Base-by-base conservation (phyloP, 2,329 filamentous ascomycete species). In the Dryadomyces quercivorus region DNA sequence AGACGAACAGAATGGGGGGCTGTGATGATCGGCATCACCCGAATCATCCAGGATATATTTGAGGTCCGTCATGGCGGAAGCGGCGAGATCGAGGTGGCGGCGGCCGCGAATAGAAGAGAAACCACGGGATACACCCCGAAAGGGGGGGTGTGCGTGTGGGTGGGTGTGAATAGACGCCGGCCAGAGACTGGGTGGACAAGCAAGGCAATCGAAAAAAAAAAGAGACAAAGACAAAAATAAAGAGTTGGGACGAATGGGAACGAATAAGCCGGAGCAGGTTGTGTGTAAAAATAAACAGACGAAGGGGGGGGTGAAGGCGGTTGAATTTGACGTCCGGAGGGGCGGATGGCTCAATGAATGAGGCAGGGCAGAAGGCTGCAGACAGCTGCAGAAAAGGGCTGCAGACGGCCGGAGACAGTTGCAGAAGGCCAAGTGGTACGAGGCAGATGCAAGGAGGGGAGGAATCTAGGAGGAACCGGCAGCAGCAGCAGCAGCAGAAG, bases 1-100 rank as follows among this genome's bases (percentile, higher is more conserved):
- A 44, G 42, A 44, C 42, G 42, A 44, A 44, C 50, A 51, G 50
- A 43, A 40, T 10, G 21, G 50, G 18, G 50, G 20, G 20, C 38
- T 40, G 18, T 51, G 21, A 51, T 44, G 36, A 13, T 51, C 50
- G 50, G 22, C 22, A 48, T 48, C 22, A 20, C 5, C 46, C 12
- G 22, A 15, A 51, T 51, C 50, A 9, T 43, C 50, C 50, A 51
- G n/a, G 38, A 51, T 51, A 34, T 51, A 51, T 34, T 51, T 51
- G 20, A 51, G 38, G 50, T 51, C 50, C 13, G 50, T 18, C 50
- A 51, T 51, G 50, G 16, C 22, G 50, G n/a, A 26, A 10, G n/a
- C 18, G 20, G 15, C 36, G 9, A 43, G 38, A 20, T 44, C 38
- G 36, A 43, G 13, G 49, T 38, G 12, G 34, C 48, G 31, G 20